Base-by-base conservation (phyloP, 495 filamentous ascomycete species). In the Penicillium ochrochloron region DNA sequence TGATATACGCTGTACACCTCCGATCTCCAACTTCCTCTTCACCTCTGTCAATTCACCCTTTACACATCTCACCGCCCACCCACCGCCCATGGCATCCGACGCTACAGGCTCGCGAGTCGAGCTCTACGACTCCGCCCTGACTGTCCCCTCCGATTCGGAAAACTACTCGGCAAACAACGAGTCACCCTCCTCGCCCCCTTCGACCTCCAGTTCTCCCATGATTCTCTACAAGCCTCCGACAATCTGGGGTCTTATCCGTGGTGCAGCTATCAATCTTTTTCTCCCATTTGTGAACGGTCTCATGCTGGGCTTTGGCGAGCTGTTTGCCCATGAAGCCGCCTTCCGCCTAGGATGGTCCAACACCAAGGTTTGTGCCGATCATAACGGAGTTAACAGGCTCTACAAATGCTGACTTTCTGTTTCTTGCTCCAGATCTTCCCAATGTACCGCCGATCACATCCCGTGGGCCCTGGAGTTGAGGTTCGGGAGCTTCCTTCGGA, bases 221-320 rank as follows among this genome's bases (percentile, higher is more conserved):
- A 89, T 98, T 33, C 83, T 98, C 35, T 99, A 98, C 83, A 85
- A 88, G 35, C 92, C 93, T 17, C 94, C 96, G 0, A 95, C 92
- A 0, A 58, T 94, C 35, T 94, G 91, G 90, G 85, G 90, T 33
- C 72, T 99, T 42, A 57, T 97, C 55, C 88, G 94, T 37, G 92
- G 95, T 9, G 92, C 93, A 8, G 93, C 93, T 5, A 98, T 99
- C 78, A 99, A 99, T 74, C 80, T 99, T 9, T 63, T 99, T 0
- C 81, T 99, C 3, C 95, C 95, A 0, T 99, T 99, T 65, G 87
- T 99, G 69, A 99, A 99, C 77, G 95, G 95, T 23, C 83, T 99
- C 78, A 99, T 99, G 95, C 79, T 99, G 59, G 95, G 95, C 6
- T 97, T 99, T 71, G 95, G 95, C 25, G 95, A 99, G 78, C 80